Conservation (phyloP, 192 early-diverging fungal species). For the Coemansia sp. region DNA sequence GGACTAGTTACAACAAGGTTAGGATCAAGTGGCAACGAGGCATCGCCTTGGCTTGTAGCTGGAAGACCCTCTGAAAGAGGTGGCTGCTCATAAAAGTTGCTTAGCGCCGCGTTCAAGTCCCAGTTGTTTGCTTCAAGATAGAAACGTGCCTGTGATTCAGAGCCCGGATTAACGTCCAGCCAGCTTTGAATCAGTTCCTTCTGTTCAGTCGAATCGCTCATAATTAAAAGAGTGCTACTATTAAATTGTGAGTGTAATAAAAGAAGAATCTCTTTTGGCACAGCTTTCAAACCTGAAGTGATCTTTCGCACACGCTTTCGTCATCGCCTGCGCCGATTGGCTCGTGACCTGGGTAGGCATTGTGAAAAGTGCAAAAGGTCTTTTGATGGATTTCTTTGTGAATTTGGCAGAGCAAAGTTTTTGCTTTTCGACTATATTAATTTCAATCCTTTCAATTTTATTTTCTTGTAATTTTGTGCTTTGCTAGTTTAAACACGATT, state of each 20-base stretch:
- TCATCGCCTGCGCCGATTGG: not conserved
- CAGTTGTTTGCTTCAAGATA: constrained; percentile 75
- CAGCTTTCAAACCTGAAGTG: no score
- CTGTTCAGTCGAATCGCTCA: constrained; percentile 43
- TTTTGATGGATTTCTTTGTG: not conserved
- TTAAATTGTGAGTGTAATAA: not conserved
- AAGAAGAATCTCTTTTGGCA: no score
- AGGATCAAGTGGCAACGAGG: constrained; percentile 41
- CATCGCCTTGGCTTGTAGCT: constrained; percentile 23
- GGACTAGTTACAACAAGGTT: constrained; percentile 13
- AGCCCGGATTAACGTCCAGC: constrained; percentile 54
- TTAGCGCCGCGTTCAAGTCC: constrained; percentile 69
- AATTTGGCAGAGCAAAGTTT: no score
- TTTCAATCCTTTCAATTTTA: not conserved
- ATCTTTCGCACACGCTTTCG: constrained; percentile 1
- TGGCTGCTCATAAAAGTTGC: constrained; percentile 67
- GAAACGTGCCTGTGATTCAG: constrained; percentile 63
- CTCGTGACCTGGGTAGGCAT: not conserved
- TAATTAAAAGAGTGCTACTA: not conserved
- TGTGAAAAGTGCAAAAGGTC: not conserved
- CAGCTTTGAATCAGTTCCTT: constrained; percentile 60
- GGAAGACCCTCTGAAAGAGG: constrained; percentile 52
- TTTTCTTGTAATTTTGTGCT: not conserved
- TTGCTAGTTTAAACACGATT: not conserved
- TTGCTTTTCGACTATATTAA: not conserved